Evolutionary conservation across 805 yeast genomes (phyloP), one percentile per base, ranked within the genome.

Genomic region (Candida nanaspora): DNA sequence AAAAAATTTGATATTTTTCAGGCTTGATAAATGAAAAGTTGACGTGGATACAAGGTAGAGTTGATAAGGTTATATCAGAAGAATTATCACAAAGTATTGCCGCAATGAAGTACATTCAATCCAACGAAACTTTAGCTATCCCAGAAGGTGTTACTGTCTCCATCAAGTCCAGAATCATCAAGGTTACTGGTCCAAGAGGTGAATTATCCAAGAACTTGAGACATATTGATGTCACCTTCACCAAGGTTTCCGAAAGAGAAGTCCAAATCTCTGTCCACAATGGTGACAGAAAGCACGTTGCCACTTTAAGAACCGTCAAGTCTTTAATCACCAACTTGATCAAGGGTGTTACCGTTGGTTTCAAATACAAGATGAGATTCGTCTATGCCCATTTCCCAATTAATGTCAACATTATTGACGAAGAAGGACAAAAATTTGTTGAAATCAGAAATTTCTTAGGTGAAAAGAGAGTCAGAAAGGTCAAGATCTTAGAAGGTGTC

Each of bases 341-440:
- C 74, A 86, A 85, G 57, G 99, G 99, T 85, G 98, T 93, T 68
- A 93, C 98, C 70, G 82, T 82, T 78, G 98, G 98, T 74, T 91
- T 75, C 95, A 82, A 86, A 76, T 93, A 93, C 93, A 93, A 93
- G 86, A 84, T 93, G 97, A 88, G 98, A 81, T 89, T 87, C 72
- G 98, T 93, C 53, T 94, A 91, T 69, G 99, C 98, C 82, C 98
- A 93, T 86, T 93, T 93, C 96, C 99, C 98, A 71, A 93, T 94
- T 76, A 93, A 93, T 76, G 96, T 93, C 58, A 91, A 89, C 79
- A 70, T 88, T 57, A 68, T 85, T 66, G 86, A 85, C 55, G 74
- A 77, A 62, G 91, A 91, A 45, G 86, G 85, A 57, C 60, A 67
- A 40, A 71, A 76, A 52, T 78, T 63, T 63, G 84, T 91, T 60